Conservation (phyloP, 2,329 filamentous ascomycete species). For the Cladosporium sp. region DNA sequence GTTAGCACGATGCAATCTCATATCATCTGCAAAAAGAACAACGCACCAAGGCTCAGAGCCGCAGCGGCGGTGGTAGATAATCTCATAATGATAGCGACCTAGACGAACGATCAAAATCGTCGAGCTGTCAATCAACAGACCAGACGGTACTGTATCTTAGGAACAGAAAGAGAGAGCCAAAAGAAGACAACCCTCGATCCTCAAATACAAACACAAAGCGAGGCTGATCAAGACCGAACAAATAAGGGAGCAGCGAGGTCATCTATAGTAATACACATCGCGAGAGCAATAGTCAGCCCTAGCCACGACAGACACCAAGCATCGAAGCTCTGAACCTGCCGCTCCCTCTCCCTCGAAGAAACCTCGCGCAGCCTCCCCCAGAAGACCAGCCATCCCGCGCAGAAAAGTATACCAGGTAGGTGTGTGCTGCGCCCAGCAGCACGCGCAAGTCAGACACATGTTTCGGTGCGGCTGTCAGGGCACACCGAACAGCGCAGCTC, state of each 20-base stretch:
- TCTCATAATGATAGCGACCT: constrained; percentile 11
- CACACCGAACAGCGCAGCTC: no score
- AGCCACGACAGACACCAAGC: constrained; percentile 7
- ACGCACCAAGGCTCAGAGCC: constrained; percentile 13
- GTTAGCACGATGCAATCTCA: not conserved
- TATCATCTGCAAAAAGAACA: no score
- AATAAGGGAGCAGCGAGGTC: not conserved
- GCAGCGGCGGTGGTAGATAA: constrained; percentile 5
- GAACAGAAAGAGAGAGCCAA: not conserved
- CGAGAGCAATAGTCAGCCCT: constrained; percentile 2
- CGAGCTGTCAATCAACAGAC: no score
- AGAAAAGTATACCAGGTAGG: constrained; percentile 6
- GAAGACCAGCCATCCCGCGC: constrained; percentile 9
- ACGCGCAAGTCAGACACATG: constrained; percentile 5
- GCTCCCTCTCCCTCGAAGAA: no score
- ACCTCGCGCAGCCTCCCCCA: no score
- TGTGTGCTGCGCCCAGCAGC: constrained; percentile 13
- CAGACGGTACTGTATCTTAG: not conserved
- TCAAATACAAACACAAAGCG: not conserved
- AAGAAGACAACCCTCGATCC: not conserved
- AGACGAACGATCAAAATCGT: not conserved
- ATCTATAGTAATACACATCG: constrained; percentile 9
- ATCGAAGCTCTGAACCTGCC: no score
- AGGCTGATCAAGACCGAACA: no score
- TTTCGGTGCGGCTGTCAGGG: no score